Base-by-base conservation (phyloP, 805 yeast species). In the Schwanniomyces vanrijiae region DNA sequence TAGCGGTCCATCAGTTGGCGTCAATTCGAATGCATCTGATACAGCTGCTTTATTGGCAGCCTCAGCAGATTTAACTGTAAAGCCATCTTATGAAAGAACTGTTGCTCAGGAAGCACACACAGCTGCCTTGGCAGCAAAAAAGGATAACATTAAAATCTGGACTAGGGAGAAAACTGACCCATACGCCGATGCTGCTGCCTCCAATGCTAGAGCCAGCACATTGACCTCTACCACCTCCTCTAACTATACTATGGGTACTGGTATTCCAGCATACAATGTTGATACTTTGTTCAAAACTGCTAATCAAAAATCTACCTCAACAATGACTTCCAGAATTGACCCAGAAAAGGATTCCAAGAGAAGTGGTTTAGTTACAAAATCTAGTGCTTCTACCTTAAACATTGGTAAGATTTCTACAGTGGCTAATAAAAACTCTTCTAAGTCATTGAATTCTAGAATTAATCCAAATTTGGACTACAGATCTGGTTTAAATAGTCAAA, bases 31-130 rank as follows among this genome's bases (percentile, higher is more conserved):
- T 37, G 88, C 90, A 24, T 78, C 88, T 13, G 90, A 84, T 60
- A 80, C 86, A 5, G 92, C 95, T 42, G 94, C 94, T 1, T 69
- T 85, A 45, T 71, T 86, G 51, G 95, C 94, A 2, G 80, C 88
- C 5, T 78, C 83, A 10, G 68, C 86, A 2, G 87, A 83, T 62
- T 72, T 83, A 39, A 75, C 82, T 2, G 80, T 85, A 33, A 79
- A 77, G 51, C 82, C 89, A 11, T 53, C 71, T 11, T 86, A 85
- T 62, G 84, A 81, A 62, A 70, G 91, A 49, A 62, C 77, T 11
- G 77, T 83, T 14, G 74, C 84, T 6, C 69, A 60, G 6, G 88
- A 81, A 44, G 88, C 88, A 13, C 87, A 85, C 34, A 76, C 78
- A 20, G 89, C 89, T 42, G 89, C 90, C 2, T 58, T 60, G 42